Evolutionary conservation across 78 protist genomes (phyloP).

Genomic region (Speleostelium caveatum): DNA sequence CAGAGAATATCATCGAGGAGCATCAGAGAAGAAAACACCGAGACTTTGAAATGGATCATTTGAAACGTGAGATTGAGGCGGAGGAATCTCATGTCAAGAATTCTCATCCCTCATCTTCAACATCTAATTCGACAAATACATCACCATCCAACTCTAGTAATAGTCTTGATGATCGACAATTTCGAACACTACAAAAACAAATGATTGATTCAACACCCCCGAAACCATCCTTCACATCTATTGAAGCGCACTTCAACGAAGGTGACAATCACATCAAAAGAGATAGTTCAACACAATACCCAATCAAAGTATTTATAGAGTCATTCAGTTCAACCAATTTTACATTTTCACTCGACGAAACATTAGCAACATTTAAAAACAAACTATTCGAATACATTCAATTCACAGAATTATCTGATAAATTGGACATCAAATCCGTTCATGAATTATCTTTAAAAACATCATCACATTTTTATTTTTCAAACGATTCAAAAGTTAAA

Average conservation of each 20-base stretch:
- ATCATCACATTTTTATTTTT: constrained; percentile 13
- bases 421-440: not conserved
- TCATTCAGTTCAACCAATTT: too few relatives aligned
- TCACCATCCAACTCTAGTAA: not conserved
- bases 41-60: not conserved
- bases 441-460: constrained; percentile 48
- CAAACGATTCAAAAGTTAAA: not conserved
- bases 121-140: not conserved
- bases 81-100: not conserved
- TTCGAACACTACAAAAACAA: not conserved
- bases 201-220: not conserved
- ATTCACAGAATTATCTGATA: not conserved
- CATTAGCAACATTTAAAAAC: not conserved
- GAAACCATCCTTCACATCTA: not conserved
- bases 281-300: constrained; percentile 8
- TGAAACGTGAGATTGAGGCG: not conserved
- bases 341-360: constrained; percentile 49
- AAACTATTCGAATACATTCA: not conserved
- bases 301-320: constrained; percentile 3
- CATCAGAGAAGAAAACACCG: not conserved
- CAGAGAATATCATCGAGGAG: not conserved
- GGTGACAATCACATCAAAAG: not conserved
- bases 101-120: not conserved
- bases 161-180: not conserved
- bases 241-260: not conserved